A percentile compares a stretch with the other conserved stretches of the same genome.
Evolutionary conservation across 306 rosid genomes (phyloP).

Genomic region (Medicago arabica): DNA sequence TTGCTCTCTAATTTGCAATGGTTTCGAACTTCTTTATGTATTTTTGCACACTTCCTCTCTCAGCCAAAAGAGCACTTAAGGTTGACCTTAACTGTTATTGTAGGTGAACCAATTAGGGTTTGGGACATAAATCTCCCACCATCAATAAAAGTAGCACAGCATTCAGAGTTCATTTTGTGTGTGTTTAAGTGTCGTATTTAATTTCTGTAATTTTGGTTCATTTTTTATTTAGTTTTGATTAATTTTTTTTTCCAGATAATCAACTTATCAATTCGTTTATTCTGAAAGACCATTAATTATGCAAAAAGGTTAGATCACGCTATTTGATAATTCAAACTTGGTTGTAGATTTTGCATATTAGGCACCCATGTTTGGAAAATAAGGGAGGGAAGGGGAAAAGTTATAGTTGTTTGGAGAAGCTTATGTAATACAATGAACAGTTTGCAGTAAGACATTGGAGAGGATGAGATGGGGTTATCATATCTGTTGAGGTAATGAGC

Average conservation of each 20-base stretch:
- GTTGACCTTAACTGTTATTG: no score
- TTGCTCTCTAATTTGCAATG: no score
- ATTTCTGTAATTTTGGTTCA: constrained; percentile 7
- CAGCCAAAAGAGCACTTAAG: no score
- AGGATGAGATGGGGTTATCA: background rate
- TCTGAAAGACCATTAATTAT: constrained; percentile 17
- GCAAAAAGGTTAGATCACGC: constrained; percentile 13
- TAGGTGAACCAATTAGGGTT: background rate
- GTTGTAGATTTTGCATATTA: constrained; percentile 19
- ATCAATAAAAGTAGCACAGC: background rate
- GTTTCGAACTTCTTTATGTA: no score
- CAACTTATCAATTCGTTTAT: constrained; percentile 1
- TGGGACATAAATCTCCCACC: background rate
- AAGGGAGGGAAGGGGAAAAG: background rate
- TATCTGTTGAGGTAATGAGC: background rate
- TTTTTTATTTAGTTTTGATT: background rate
- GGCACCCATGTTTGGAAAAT: background rate
- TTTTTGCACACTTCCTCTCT: no score
- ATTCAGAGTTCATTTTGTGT: constrained; percentile 9
- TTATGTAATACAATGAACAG: background rate
- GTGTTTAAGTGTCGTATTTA: constrained; percentile 13
- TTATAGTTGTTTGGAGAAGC: background rate
- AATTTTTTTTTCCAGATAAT: background rate
- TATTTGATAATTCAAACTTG: constrained; percentile 22
- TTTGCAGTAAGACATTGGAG: constrained; percentile 2